Evolutionary conservation across 352 stramenopile genomes (phyloP).

Genomic region (Globisporangium barbulae): DNA sequence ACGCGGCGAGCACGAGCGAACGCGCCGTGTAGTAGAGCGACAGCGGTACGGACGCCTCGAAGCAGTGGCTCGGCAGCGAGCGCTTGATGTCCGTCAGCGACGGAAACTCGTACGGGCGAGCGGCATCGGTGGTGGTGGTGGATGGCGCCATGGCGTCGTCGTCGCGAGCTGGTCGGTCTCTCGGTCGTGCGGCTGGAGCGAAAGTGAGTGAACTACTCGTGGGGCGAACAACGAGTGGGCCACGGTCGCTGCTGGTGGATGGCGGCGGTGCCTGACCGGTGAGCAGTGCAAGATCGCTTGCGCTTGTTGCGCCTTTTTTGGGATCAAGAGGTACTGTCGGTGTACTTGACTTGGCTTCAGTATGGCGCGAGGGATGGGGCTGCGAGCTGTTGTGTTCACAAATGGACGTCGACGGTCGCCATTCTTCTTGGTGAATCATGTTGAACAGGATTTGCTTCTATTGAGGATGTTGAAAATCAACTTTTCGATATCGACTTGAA

Average conservation of each 20-base stretch:
- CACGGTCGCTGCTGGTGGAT: neutral
- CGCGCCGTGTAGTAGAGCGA: conserved; percentile 77
- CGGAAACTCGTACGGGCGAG: conserved; percentile 54
- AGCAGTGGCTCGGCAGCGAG: conserved; percentile 61
- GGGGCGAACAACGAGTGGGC: neutral
- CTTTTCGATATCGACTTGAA: neutral
- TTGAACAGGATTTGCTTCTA: neutral
- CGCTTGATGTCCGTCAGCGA: conserved; percentile 82
- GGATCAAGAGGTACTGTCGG: neutral
- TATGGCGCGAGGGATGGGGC: conserved; percentile 2
- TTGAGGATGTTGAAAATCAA: neutral
- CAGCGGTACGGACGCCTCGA: conserved; percentile 63
- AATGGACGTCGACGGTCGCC: neutral
- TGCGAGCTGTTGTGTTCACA: neutral
- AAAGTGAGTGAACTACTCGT: neutral
- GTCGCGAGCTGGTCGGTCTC: neutral
- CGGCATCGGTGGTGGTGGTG: conserved; percentile 22
- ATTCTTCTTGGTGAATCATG: neutral
- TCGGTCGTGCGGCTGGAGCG: conserved; percentile 1
- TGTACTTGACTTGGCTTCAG: conserved; percentile 7
- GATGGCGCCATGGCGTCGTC: conserved; percentile 9
- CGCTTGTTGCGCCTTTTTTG: neutral
- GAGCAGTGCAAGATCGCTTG: conserved; percentile 1
- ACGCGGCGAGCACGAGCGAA: conserved; percentile 41
- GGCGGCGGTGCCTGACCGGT: neutral